Conservation (phyloP, 352 stramenopile species). For the Globisporangium uncinulatum region DNA sequence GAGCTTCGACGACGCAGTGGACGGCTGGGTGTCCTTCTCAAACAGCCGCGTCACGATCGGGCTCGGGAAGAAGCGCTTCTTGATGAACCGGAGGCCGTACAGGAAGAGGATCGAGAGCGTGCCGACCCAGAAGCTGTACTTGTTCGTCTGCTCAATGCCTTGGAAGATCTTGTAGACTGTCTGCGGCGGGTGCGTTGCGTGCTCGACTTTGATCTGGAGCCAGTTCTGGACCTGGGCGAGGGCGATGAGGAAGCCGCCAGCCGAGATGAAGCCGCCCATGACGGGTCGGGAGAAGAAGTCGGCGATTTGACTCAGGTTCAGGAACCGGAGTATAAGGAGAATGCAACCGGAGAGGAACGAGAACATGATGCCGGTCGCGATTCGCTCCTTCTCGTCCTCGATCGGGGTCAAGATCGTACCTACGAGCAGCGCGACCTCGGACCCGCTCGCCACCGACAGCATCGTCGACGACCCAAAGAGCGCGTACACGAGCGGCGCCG, state of each 20-base stretch:
- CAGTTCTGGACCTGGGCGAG: slow-evolving; percentile 53
- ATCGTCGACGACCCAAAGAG: slow-evolving; percentile 60
- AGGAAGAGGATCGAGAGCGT: slow-evolving; percentile 52
- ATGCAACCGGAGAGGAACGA: slow-evolving; percentile 62
- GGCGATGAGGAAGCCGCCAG: slow-evolving; percentile 59
- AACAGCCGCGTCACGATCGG: slow-evolving; percentile 27
- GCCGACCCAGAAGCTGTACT: slow-evolving; percentile 61
- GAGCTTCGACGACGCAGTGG: too few species aligned
- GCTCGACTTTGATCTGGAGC: slow-evolving; percentile 41
- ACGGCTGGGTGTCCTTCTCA: slow-evolving; percentile 6
- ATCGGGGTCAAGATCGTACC: slow-evolving; percentile 45
- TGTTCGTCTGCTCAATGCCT: slow-evolving; percentile 55
- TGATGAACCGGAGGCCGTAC: slow-evolving; percentile 29
- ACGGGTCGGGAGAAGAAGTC: slow-evolving; percentile 69
- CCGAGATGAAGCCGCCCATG: slow-evolving; percentile 70
- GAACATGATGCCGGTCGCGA: slow-evolving; percentile 58
- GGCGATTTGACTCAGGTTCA: slow-evolving; percentile 51
- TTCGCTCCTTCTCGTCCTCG: slow-evolving; percentile 40
- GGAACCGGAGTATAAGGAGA: slow-evolving; percentile 46
- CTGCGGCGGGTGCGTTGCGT: slow-evolving; percentile 14
- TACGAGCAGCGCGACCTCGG: slow-evolving; percentile 60
- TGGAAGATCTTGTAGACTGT: slow-evolving; percentile 54
- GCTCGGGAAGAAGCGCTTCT: slow-evolving; percentile 31
- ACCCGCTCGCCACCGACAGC: slow-evolving; percentile 57
- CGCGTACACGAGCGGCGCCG: slow-evolving; percentile 70